Percentiles rank a stretch among this genome's conserved stretches.
These are phyloP conservation scores for Monilinia vaccinii-corymbosi DNA, from an alignment of 2,329 filamentous ascomycete genomes.

Conservation along the genomic window DNA sequence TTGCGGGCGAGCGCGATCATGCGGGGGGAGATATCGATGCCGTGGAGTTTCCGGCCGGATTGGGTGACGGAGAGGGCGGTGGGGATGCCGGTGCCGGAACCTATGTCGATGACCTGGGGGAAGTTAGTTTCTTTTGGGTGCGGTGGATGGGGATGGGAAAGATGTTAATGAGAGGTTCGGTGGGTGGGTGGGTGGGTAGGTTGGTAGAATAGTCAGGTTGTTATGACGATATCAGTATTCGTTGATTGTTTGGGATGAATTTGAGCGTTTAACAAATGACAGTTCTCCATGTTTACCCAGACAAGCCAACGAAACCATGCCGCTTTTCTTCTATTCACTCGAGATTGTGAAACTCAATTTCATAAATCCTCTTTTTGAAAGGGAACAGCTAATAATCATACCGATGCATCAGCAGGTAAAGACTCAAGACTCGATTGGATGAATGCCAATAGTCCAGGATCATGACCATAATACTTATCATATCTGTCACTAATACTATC, in stretches of 20 bases:
- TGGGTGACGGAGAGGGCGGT: background rate
- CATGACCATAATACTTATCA: background rate
- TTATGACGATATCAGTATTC: too few species aligned
- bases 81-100: background rate
- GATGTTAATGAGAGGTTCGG: background rate
- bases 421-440: background rate
- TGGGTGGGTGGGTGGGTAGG: background rate
- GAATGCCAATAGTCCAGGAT: background rate
- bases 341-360: background rate
- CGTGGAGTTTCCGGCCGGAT: background rate
- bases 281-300: too few species aligned
- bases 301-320: background rate
- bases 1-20: background rate
- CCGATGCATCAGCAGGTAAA: background rate
- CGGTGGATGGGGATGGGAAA: background rate
- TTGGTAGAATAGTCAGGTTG: too few species aligned
- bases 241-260: too few species aligned
- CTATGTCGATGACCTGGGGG: background rate
- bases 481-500: background rate
- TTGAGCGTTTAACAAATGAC: too few species aligned
- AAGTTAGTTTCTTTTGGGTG: background rate
- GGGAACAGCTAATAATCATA: background rate
- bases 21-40: background rate
- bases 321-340: background rate
- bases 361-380: background rate